Evolutionary conservation across 192 early-diverging fungal species (phyloP).

Genomic region (Mortierella claussenii): DNA sequence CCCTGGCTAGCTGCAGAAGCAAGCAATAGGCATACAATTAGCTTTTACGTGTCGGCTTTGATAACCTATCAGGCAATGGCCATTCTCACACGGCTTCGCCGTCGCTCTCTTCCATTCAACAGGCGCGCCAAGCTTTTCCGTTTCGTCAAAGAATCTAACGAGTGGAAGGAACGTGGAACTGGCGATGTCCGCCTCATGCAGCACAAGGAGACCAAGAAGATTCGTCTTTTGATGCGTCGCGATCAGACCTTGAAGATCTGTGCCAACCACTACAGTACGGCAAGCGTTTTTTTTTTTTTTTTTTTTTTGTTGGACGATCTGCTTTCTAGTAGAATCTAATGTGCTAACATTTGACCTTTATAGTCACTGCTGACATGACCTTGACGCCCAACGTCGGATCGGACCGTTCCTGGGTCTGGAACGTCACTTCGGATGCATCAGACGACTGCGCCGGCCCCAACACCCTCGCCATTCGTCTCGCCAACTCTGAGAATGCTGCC

Average conservation of each 20-base stretch:
- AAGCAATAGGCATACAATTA: too few relatives aligned
- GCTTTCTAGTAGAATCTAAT: too few relatives aligned
- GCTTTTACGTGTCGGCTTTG: too few relatives aligned
- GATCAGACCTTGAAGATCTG: constrained; percentile 99
- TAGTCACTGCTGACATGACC: constrained; percentile 85
- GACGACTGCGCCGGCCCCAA: constrained; percentile 83
- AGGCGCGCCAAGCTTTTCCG: constrained; percentile 98
- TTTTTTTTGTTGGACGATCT: constrained; percentile 18
- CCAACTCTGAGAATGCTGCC: constrained; percentile 83
- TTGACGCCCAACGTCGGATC: constrained; percentile 96
- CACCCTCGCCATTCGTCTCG: constrained; percentile 95
- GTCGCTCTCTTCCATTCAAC: constrained; percentile 8
- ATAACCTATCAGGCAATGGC: background rate
- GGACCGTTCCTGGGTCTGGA: constrained; percentile 99
- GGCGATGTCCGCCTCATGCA: constrained; percentile 96
- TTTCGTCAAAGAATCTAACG: constrained; percentile 89
- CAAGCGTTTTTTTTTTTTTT: constrained; percentile 1
- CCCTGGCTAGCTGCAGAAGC: background rate
- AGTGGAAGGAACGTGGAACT: constrained; percentile 99
- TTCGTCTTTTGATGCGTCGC: constrained; percentile 98
- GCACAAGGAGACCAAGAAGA: constrained; percentile 89
- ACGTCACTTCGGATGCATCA: constrained; percentile 86
- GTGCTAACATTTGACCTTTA: background rate
- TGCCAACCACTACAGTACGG: constrained; percentile 92
- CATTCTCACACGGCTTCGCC: background rate